Evolutionary conservation across 352 stramenopile genomes (phyloP).

Genomic region (Phytophthora pluvialis): DNA sequence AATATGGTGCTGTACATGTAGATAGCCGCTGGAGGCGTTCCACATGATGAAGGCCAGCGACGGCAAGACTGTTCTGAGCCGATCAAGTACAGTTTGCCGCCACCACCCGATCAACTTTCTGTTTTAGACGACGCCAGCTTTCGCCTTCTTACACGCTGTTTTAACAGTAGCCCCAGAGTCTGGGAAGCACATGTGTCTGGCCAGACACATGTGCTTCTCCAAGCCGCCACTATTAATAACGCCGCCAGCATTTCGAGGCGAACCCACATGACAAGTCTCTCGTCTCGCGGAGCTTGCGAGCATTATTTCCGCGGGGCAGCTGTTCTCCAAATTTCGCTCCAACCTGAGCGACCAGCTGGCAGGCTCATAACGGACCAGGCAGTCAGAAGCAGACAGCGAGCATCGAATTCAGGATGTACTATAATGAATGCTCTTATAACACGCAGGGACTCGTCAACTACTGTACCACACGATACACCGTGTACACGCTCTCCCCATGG

Average conservation of each 20-base stretch:
- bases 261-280: not conserved
- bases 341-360: not conserved
- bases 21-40: slow-evolving; percentile 3
- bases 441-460: slow-evolving; percentile 5
- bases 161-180: no score
- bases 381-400: slow-evolving; percentile 2
- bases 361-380: not conserved
- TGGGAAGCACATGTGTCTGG: no score
- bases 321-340: not conserved
- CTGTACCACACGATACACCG: slow-evolving; percentile 10
- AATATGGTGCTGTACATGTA: not conserved
- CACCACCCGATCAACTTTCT: no score
- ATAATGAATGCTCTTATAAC: slow-evolving; percentile 16
- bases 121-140: no score
- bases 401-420: slow-evolving; percentile 27
- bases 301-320: not conserved
- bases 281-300: not conserved
- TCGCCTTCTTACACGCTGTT: no score
- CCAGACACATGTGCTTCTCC: no score
- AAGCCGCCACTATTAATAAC: not conserved
- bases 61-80: no score
- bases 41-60: not conserved
- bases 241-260: not conserved
- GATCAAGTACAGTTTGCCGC: no score
- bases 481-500: slow-evolving; percentile 23